Percentiles rank a stretch among this genome's conserved stretches.
These are phyloP conservation scores for Acer negundo DNA, from an alignment of 345 rosid genomes.

Conservation along the genomic window DNA sequence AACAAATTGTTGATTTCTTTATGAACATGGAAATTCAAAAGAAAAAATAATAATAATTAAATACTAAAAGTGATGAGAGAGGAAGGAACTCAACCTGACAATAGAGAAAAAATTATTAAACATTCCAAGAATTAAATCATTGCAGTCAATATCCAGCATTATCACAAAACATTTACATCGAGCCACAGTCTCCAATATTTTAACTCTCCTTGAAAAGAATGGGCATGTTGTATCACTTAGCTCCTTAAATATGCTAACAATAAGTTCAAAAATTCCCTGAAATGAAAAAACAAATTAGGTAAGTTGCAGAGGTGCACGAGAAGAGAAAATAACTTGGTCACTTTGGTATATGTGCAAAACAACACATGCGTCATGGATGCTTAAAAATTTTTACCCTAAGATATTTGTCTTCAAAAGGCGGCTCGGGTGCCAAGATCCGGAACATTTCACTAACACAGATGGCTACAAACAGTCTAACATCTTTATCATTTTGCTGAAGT, in stretches of 20 bases:
- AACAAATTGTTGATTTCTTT: neutral
- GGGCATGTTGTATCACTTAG: conserved; percentile 70
- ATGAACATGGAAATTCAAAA: neutral
- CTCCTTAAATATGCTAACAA: conserved; percentile 63
- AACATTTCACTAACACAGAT: conserved; percentile 72
- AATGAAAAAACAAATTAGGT: conserved; percentile 17
- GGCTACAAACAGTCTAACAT: conserved; percentile 70
- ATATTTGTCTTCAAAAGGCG: conserved; percentile 73
- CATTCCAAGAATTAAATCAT: conserved; percentile 70
- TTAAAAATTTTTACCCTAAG: conserved; percentile 48
- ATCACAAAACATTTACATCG: conserved; percentile 71
- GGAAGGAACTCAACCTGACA: conserved; percentile 57
- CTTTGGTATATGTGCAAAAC: neutral
- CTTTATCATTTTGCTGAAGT: conserved; percentile 63
- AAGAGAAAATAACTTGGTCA: conserved; percentile 8
- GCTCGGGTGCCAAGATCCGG: conserved; percentile 80
- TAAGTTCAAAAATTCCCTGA: conserved; percentile 74
- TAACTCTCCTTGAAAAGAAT: conserved; percentile 76
- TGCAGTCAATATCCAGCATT: conserved; percentile 70
- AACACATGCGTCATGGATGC: neutral
- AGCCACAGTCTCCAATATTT: conserved; percentile 76
- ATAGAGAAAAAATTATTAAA: conserved; percentile 70
- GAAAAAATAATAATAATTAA: neutral
- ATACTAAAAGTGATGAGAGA: neutral
- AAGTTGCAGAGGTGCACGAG: neutral